Evolutionary conservation across 23 red algal genomes (phyloP), one percentile per base, ranked within the genome.

Genomic region (Gracilaria domingensis): DNA sequence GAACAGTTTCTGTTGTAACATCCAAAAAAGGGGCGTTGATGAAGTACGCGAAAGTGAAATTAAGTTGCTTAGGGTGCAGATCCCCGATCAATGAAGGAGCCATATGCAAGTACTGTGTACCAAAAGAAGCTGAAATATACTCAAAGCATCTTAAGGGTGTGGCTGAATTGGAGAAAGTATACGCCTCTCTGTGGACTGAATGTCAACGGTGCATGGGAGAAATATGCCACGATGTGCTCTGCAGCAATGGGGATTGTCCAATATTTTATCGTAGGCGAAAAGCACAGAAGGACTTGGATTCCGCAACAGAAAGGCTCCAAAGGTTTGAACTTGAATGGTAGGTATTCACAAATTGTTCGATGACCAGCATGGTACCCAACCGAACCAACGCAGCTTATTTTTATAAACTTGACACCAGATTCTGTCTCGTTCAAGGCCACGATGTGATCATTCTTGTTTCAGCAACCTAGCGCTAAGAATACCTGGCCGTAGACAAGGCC

Each of bases 181-280:
- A 90, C 78, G 55, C 76, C 7, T 86, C 93, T 32, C 83, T 99
- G n/a, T 99, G 97, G 97, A 99, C 97, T 6, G 93, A 99, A 64
- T 99, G 97, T 81, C 97, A 99, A 80, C 71, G 91, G 26, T 99
- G 97, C 81, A 99, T 99, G 97, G 97, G 97, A 32, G 89, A 91
- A 16, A 75, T 95, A 36, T 93, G 94, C 53, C 97, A 99, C 39
- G 97, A 99, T 84, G 93, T 99, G 49, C 83, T 96, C 33, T 99
- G 97, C 90, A 93, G 88, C 75, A 99, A 99, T 53, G 95, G 91
- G n/a, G 97, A 99, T 80, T 99, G 97, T 75, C 97, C 97, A 0
- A 99, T 99, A 2, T 99, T 99, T 62, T 99, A 99, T 69, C 79
- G 97, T 55, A 86, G 97, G 42, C 77, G 87, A 28, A 99, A 99